These are phyloP conservation scores for Leccinum aurantiacum DNA, from an alignment of 768 basidiomycete species.

Conservation along the genomic window DNA sequence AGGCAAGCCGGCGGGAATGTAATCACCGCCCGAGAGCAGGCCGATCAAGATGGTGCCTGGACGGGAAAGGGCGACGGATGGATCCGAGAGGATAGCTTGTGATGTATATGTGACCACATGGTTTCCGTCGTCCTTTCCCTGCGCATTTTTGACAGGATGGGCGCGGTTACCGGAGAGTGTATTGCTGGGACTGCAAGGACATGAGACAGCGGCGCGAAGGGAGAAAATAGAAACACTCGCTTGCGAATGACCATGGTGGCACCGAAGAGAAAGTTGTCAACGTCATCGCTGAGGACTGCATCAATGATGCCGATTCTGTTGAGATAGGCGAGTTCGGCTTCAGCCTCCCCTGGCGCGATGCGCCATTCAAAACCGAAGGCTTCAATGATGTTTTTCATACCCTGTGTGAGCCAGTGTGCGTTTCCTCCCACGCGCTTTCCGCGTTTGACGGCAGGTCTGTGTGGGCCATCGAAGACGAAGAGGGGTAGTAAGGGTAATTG, in stretches of 20 bases:
- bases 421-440: slow-evolving; percentile 68
- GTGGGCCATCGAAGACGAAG: slow-evolving; percentile 91
- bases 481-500: slow-evolving; percentile 79
- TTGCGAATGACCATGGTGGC: slow-evolving; percentile 83
- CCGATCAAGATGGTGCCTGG: slow-evolving; percentile 81
- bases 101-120: slow-evolving; percentile 49
- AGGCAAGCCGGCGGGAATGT: slow-evolving; percentile 66
- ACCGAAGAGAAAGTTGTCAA: slow-evolving; percentile 90
- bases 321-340: slow-evolving; percentile 88
- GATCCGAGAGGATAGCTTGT: slow-evolving; percentile 41
- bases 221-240: slow-evolving; percentile 37
- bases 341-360: slow-evolving; percentile 90
- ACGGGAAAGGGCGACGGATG: slow-evolving; percentile 49
- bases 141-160: slow-evolving; percentile 60
- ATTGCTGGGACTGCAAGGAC: slow-evolving; percentile 54
- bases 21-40: slow-evolving; percentile 88
- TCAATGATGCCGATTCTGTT: slow-evolving; percentile 83
- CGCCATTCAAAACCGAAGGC: slow-evolving; percentile 78
- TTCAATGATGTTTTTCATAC: slow-evolving; percentile 76
- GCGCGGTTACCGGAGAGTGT: slow-evolving; percentile 71
- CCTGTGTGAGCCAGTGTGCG: slow-evolving; percentile 63
- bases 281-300: slow-evolving; percentile 88
- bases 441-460: slow-evolving; percentile 78
- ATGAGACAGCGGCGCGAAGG: slow-evolving; percentile 5
- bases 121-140: slow-evolving; percentile 74